Conservation (phyloP, 306 rosid species). For the Dicorynia guianensis region DNA sequence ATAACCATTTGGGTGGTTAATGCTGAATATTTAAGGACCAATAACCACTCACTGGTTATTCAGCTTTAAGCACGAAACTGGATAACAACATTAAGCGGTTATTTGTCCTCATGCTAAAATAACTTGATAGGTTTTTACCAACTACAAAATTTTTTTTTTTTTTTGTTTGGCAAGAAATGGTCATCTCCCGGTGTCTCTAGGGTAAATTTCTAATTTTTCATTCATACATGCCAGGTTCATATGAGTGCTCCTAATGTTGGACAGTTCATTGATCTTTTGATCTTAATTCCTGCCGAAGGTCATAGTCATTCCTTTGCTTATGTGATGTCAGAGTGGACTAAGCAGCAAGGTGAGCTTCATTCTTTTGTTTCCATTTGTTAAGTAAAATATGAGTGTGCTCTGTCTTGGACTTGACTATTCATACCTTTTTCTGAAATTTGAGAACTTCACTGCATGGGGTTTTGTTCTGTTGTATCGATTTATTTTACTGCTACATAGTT, state of each 20-base stretch:
- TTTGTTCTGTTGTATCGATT: neutral
- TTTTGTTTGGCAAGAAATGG: slow-evolving; percentile 28
- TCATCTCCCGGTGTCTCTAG: neutral
- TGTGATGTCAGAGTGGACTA: slow-evolving; percentile 94
- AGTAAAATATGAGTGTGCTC: neutral
- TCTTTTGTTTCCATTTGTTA: slow-evolving; percentile 31
- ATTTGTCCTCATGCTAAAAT: too few relatives aligned
- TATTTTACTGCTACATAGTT: neutral
- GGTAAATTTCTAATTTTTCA: slow-evolving; percentile 33
- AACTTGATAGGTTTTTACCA: too few relatives aligned
- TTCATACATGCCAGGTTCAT: slow-evolving; percentile 74
- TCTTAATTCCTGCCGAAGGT: slow-evolving; percentile 78
- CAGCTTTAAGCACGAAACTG: too few relatives aligned
- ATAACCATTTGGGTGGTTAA: too few relatives aligned
- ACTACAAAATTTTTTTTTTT: neutral
- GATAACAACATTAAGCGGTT: too few relatives aligned
- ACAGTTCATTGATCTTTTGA: slow-evolving; percentile 83
- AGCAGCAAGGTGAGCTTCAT: slow-evolving; percentile 77
- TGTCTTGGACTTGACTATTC: neutral
- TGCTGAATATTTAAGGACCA: too few relatives aligned
- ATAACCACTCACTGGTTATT: too few relatives aligned
- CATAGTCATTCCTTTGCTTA: slow-evolving; percentile 75
- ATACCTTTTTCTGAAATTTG: too few relatives aligned
- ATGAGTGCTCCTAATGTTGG: slow-evolving; percentile 88
- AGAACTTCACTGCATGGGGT: neutral